Conservation (phyloP, 352 stramenopile species). For the Globisporangium echinulatum region DNA sequence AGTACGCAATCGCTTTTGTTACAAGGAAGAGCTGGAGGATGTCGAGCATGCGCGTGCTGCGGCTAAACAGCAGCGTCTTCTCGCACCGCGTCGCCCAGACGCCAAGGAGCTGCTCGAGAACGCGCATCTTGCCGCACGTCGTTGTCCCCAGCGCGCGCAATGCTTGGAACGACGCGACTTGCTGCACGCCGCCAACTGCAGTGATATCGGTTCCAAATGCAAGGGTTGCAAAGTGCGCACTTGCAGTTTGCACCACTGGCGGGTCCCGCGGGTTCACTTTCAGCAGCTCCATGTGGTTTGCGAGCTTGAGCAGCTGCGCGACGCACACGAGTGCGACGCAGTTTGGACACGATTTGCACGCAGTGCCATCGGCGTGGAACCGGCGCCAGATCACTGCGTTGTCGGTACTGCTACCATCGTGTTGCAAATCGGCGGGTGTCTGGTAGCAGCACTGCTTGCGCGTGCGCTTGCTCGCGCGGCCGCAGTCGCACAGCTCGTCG, state of each 20-base stretch:
- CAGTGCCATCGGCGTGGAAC: slow-evolving; percentile 39
- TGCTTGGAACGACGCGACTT: slow-evolving; percentile 50
- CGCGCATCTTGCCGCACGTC: slow-evolving; percentile 81
- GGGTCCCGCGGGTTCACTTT: slow-evolving; percentile 62
- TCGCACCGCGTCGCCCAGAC: slow-evolving; percentile 59
- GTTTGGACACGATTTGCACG: slow-evolving; percentile 58
- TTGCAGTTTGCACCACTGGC: slow-evolving; percentile 44
- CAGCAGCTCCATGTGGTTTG: slow-evolving; percentile 75
- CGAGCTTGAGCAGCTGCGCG: slow-evolving; percentile 68
- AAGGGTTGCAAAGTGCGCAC: slow-evolving; percentile 41
- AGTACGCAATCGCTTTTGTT: slow-evolving; percentile 51
- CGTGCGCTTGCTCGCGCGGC: slow-evolving; percentile 42
- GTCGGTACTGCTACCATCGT: neutral
- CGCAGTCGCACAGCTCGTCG: slow-evolving; percentile 63
- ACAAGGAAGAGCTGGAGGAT: slow-evolving; percentile 78
- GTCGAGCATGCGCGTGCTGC: slow-evolving; percentile 75
- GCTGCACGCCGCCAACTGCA: slow-evolving; percentile 44
- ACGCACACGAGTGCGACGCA: slow-evolving; percentile 71
- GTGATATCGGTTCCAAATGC: slow-evolving; percentile 56
- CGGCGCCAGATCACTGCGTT: slow-evolving; percentile 50
- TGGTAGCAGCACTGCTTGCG: slow-evolving; percentile 66
- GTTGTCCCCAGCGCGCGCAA: slow-evolving; percentile 50
- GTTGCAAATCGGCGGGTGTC: slow-evolving; percentile 17
- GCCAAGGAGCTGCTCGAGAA: slow-evolving; percentile 61
- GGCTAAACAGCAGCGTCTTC: slow-evolving; percentile 71